Evolutionary conservation across 495 filamentous ascomycete species (phyloP).

Genomic region (Neurospora terricola): DNA sequence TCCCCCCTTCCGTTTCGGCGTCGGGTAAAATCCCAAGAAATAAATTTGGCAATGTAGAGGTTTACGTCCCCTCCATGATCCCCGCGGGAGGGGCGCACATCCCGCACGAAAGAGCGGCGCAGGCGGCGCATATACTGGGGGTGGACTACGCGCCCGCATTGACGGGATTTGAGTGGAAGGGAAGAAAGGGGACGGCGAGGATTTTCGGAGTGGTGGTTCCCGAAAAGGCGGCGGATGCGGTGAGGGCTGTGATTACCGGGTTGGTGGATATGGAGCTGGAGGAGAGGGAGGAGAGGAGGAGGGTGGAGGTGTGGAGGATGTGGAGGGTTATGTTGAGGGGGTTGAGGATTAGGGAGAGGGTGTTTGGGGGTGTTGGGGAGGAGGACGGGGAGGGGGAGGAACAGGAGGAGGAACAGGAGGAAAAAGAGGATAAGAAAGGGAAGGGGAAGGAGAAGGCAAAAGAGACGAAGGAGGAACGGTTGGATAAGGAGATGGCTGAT

Average conservation of each 20-base stretch:
- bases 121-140: constrained; percentile 65
- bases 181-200: constrained; percentile 71
- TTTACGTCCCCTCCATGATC: constrained; percentile 90
- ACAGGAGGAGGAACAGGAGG: constrained; percentile 11
- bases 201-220: constrained; percentile 69
- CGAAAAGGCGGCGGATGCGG: constrained; percentile 55
- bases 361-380: constrained; percentile 44
- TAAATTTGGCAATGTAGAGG: constrained; percentile 75
- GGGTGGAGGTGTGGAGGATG: constrained; percentile 48
- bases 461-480: constrained; percentile 5
- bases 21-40: constrained; percentile 75
- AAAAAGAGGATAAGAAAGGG: constrained; percentile 17
- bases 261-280: constrained; percentile 52
- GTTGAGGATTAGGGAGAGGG: constrained; percentile 67
- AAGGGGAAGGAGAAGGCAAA: constrained; percentile 5
- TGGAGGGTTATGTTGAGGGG: constrained; percentile 72
- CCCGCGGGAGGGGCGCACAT: constrained; percentile 68
- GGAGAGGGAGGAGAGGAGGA: constrained; percentile 46
- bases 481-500: constrained; percentile 11
- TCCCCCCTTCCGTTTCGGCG: constrained; percentile 58
- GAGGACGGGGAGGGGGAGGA: constrained; percentile 23
- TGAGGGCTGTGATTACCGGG: constrained; percentile 55
- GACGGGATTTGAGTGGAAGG: constrained; percentile 79
- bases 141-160: constrained; percentile 86
- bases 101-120: constrained; percentile 49